Evolutionary conservation across 768 basidiomycete genomes (phyloP).

Genomic region (Antrodiella citrinella): DNA sequence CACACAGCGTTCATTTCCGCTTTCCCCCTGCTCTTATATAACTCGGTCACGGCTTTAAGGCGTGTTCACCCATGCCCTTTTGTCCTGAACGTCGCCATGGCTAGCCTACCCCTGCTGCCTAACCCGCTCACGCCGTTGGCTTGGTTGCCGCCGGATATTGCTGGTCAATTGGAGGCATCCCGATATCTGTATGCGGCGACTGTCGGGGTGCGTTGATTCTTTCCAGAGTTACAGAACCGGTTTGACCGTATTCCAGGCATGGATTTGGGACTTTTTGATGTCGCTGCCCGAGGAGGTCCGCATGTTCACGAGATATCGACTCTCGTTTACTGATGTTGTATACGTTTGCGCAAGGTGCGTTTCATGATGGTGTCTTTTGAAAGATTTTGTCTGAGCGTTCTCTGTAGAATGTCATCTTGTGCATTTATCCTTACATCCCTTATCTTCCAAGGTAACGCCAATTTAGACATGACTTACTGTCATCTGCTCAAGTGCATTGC

Average conservation of each 20-base stretch:
- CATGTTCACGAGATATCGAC: background rate
- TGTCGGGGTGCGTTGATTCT: constrained; percentile 4
- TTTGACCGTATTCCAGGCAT: background rate
- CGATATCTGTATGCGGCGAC: constrained; percentile 4
- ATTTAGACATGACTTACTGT: too few species aligned
- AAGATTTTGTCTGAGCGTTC: background rate
- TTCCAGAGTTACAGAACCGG: background rate
- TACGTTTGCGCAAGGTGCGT: background rate
- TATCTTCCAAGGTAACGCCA: constrained; percentile 4
- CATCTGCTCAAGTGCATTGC: too few species aligned
- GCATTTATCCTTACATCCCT: constrained; percentile 1
- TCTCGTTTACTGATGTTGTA: background rate
- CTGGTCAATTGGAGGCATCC: constrained; percentile 4
- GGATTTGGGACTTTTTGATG: constrained; percentile 5
- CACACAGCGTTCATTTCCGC: background rate
- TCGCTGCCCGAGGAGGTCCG: background rate
- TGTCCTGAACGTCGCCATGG: background rate
- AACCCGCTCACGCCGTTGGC: constrained; percentile 4
- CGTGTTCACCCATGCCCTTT: background rate
- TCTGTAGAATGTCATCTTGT: background rate
- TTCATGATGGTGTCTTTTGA: background rate
- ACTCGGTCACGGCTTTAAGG: background rate
- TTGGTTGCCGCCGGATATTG: constrained; percentile 7
- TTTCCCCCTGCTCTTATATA: background rate
- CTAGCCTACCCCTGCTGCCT: constrained; percentile 1